Conservation (phyloP, 2,329 filamentous ascomycete genomes). For the Coniosporium tulheliwenetii region DNA sequence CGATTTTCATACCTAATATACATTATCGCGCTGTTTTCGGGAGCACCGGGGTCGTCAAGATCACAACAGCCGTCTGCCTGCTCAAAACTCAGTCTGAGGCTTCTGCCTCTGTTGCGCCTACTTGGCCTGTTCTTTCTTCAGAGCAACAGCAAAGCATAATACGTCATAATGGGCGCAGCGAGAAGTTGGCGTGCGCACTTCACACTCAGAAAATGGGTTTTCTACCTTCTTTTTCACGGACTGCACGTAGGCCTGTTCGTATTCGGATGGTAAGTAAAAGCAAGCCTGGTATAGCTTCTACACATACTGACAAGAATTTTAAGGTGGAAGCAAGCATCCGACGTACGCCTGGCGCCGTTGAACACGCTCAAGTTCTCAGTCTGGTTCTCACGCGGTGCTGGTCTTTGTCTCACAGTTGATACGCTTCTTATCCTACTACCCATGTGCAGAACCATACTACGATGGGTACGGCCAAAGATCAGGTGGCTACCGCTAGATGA, state of each 20-base stretch:
- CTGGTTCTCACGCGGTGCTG: slow-evolving; percentile 91
- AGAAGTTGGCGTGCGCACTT: too few species aligned
- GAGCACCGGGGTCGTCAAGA: too few species aligned
- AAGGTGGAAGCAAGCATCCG: slow-evolving; percentile 70
- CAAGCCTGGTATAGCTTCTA: too few species aligned
- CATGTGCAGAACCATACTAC: slow-evolving; percentile 83
- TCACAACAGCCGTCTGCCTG: too few species aligned
- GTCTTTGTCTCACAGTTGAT: slow-evolving; percentile 71
- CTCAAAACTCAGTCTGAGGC: too few species aligned
- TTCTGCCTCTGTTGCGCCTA: too few species aligned
- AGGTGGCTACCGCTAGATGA: slow-evolving; percentile 88
- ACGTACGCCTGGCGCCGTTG: slow-evolving; percentile 55
- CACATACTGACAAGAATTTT: slow-evolving; percentile 5
- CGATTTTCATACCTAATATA: too few species aligned
- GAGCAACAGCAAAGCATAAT: too few species aligned
- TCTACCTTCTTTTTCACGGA: slow-evolving; percentile 21
- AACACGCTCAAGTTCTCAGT: slow-evolving; percentile 79
- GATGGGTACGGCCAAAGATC: slow-evolving; percentile 72
- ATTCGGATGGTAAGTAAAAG: slow-evolving; percentile 15
- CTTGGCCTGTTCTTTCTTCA: too few species aligned
- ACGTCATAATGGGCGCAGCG: too few species aligned
- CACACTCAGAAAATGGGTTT: slow-evolving; percentile 12
- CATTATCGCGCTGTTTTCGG: too few species aligned
- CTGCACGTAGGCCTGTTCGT: slow-evolving; percentile 20
- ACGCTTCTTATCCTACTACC: slow-evolving; percentile 78